These are phyloP conservation scores for Hanseniaspora lindneri DNA, from an alignment of 805 yeast species.

Conservation along the genomic window DNA sequence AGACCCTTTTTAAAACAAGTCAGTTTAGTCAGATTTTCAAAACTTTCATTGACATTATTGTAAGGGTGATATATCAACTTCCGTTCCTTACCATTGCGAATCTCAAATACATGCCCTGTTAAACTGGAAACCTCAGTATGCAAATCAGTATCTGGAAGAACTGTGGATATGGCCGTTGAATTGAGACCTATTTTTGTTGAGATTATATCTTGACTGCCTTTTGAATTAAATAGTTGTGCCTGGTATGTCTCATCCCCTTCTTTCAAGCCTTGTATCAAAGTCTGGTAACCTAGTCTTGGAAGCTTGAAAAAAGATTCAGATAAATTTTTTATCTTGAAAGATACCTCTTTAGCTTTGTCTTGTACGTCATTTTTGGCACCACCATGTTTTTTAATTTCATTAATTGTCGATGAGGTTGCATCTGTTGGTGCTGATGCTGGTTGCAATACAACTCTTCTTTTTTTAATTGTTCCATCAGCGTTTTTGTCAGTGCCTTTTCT, in stretches of 20 bases:
- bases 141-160: slow-evolving; percentile 25
- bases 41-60: slow-evolving; percentile 4
- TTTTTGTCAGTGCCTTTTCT: slow-evolving; percentile 30
- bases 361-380: neutral
- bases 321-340: neutral
- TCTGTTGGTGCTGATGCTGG: slow-evolving; percentile 28
- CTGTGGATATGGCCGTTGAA: slow-evolving; percentile 27
- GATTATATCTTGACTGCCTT: slow-evolving; percentile 27
- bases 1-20: slow-evolving; percentile 28
- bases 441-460: slow-evolving; percentile 67
- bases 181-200: slow-evolving; percentile 29
- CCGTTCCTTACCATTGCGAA: slow-evolving; percentile 30
- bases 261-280: slow-evolving; percentile 49
- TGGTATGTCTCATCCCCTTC: slow-evolving; percentile 25
- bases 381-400: neutral
- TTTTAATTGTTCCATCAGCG: slow-evolving; percentile 58
- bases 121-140: slow-evolving; percentile 25
- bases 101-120: slow-evolving; percentile 26
- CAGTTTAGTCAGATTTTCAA: slow-evolving; percentile 26
- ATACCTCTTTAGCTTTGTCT: neutral
- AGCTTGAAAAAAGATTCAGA: slow-evolving; percentile 35
- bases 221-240: slow-evolving; percentile 40
- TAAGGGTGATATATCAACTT: slow-evolving; percentile 18
- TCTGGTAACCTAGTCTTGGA: slow-evolving; percentile 54
- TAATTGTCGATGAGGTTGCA: too few species aligned